Base-by-base conservation (phyloP, 2,329 filamentous ascomycete species). In the Botryotinia narcissicola region DNA sequence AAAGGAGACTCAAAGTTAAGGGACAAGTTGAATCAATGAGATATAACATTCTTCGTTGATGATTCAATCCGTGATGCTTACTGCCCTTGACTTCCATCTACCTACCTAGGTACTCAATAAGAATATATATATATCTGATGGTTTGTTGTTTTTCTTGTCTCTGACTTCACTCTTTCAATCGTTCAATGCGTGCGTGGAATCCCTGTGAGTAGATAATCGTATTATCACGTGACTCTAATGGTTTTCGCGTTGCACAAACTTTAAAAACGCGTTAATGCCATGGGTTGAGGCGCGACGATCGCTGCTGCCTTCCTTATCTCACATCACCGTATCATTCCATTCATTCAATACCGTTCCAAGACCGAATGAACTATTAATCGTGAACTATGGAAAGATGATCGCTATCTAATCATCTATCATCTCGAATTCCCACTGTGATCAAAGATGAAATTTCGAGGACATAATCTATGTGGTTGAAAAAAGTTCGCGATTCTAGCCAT, bases 211-310 rank as follows among this genome's bases (percentile, higher is more conserved):
- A 1, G 25, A n/a, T 16, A 0, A n/a, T 51, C 5, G 10, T n/a
- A 1, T 0, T 3, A n/a, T 54, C 48, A 54, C 25, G 48, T 54
- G 48, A n/a, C 0, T 7, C 0, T 54, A 7, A n/a, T 54, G 48
- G 2, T 16, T 54, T 54, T 54, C 48, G 48, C 48, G 48, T 54
- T n/a, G 3, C n/a, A 9, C 51, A 8, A 57, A 4, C 51, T 57
- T 57, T 57, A 9, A 4, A 3, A 18, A 57, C 51, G n/a, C n/a
- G 51, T 57, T 8, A 14, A 18, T 18, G 14, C 0, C 14, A 32
- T 2, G 8, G 16, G 14, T n/a, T 57, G 51, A 29, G 62, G 29
- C 29, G 42, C 29, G 29, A 25, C 29, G 32, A 29, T 35, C 42
- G 9, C 40, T 44, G 10, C 14, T 29, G 9, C 22, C 7, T 60